Percentiles rank a stretch among this genome's conserved stretches.
These are phyloP conservation scores for Rhodosporidiobolus sp. DNA, from an alignment of 768 basidiomycete genomes.

Conservation along the genomic window DNA sequence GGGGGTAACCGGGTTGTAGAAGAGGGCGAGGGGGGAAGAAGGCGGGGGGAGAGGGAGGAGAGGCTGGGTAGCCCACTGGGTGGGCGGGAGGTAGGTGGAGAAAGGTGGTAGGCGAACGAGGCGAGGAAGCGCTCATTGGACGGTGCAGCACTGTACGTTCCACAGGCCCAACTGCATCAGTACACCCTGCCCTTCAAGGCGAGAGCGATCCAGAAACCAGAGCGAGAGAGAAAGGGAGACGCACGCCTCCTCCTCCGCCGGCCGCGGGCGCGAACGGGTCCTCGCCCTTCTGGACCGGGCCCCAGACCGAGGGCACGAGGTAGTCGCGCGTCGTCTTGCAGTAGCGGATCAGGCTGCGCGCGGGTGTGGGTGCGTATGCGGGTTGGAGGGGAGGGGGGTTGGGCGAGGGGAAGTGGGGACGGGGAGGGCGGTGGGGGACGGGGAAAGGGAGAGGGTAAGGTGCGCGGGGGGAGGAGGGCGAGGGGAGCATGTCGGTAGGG, in stretches of 20 bases:
- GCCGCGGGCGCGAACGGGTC: conserved; percentile 82
- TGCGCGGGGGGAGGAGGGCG: no score
- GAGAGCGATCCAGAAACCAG: not conserved
- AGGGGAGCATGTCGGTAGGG: no score
- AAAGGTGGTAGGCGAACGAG: not conserved
- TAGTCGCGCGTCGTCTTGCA: conserved; percentile 91
- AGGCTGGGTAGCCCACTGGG: not conserved
- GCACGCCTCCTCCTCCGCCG: conserved; percentile 26
- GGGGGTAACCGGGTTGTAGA: no score
- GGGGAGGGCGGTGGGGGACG: no score
- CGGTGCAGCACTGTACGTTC: conserved; percentile 17
- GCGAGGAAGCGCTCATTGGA: not conserved
- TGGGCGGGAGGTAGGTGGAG: not conserved
- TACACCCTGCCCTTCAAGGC: not conserved
- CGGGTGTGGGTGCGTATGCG: not conserved
- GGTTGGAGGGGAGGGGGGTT: not conserved
- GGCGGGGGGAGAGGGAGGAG: not conserved
- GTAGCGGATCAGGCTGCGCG: conserved; percentile 76
- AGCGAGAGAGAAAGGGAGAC: not conserved
- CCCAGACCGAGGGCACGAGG: conserved; percentile 93
- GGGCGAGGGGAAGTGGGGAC: not conserved
- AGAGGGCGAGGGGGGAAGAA: no score
- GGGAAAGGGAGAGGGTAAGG: no score
- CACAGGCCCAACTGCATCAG: not conserved
- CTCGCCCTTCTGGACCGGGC: conserved; percentile 81